Evolutionary conservation across 352 stramenopile species (phyloP), one percentile per base, ranked within the genome.

Genomic region (Phytophthora tentaculata): DNA sequence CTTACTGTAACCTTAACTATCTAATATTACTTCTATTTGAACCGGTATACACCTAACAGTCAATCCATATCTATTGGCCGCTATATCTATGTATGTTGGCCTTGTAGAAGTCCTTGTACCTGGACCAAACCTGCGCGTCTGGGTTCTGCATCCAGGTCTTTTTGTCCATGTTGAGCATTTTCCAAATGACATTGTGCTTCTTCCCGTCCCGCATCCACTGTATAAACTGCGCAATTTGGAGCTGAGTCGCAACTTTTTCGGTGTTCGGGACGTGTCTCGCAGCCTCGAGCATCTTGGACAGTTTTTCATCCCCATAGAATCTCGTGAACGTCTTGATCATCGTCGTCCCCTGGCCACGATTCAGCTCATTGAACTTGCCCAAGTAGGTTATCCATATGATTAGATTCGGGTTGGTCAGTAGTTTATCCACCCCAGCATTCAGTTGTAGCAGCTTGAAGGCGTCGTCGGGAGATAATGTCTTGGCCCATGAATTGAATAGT

Each of bases 291-390:
- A 56, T 64, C 44, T 48, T 39, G 4, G 56, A 13, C 45, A 64
- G 28, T 1, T 19, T 16, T 47, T 47, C 32, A 10, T 57, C 49
- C n/a, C 39, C 59, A 32, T 41, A 66, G 39, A 53, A 45, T 47
- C 48, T 59, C 1, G 59, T 66, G 17, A 66, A 53, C 6, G 39
- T 54, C 29, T 66, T 59, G 9, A 66, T 54, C 49, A 66, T 47
- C 23, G 59, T 66, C 19, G 37, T 54, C 16, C 20, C 23, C 16
- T 66, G 23, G 6, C 26, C 35, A 19, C 37, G 59, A 49, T 60
- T 60, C 2, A 47, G 37, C 2, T 26, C n/a, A 14, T 66, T 60
- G 41, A 54, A 66, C 2, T 53, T 6, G 2, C 13, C 5, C 24
- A 53, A 55, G 16, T 53, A 66, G 49, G 19, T 47, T 4, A 59